Percentiles rank a stretch among this genome's conserved stretches.
Conservation (phyloP, 306 rosid species). For the Sphenostylis stenocarpa region DNA sequence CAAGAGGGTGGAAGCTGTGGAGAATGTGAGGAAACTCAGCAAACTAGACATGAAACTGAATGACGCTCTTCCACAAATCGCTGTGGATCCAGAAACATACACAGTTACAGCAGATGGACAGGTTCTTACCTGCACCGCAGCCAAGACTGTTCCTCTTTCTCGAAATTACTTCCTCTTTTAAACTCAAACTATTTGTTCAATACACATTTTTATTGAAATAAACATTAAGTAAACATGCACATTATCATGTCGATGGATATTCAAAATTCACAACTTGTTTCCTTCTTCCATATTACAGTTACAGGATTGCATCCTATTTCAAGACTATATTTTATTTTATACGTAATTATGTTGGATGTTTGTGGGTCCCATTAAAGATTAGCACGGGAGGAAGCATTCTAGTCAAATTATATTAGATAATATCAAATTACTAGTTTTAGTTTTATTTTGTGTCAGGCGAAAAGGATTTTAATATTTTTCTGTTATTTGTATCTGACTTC, state of each 20-base stretch:
- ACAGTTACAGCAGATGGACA: conserved; percentile 71
- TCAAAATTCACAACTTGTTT: background rate
- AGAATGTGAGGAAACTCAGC: conserved; percentile 63
- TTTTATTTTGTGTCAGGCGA: background rate
- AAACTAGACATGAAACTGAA: conserved; percentile 92
- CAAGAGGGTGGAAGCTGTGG: conserved; percentile 73
- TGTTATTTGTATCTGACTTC: background rate
- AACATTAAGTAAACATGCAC: background rate
- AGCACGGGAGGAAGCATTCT: background rate
- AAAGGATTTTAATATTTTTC: background rate
- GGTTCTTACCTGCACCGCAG: conserved; percentile 69
- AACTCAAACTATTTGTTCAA: background rate
- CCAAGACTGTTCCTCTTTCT: conserved; percentile 73
- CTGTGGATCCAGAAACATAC: conserved; percentile 87
- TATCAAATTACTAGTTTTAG: background rate
- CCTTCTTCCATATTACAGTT: no score
- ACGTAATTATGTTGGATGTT: background rate
- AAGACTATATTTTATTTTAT: background rate
- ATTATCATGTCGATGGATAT: background rate
- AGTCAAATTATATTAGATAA: background rate
- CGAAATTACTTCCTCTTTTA: conserved; percentile 84
- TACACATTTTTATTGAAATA: background rate
- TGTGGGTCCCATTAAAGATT: background rate
- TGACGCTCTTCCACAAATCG: conserved; percentile 72
- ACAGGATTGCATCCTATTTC: background rate